Conservation (phyloP, 2,329 filamentous ascomycete genomes). For the Pseudophaeomoniella oleicola region DNA sequence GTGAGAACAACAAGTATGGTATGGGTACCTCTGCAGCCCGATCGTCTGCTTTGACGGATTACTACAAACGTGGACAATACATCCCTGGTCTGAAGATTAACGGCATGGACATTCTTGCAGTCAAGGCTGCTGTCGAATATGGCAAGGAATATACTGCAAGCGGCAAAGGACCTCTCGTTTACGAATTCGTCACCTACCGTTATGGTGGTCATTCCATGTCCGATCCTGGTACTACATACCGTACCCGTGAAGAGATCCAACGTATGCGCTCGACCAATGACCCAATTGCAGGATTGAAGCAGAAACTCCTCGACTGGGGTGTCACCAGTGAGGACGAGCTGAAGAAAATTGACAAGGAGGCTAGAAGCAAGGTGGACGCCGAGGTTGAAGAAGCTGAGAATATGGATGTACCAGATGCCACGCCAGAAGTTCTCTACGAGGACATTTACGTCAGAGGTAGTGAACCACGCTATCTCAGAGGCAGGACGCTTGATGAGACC, state of each 20-base stretch:
- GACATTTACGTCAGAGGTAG: constrained; percentile 86
- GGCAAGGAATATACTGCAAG: constrained; percentile 72
- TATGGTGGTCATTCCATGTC: constrained; percentile 99
- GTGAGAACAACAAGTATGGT: constrained; percentile 99
- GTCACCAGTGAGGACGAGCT: constrained; percentile 87
- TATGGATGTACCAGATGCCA: constrained; percentile 69
- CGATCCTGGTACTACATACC: constrained; percentile 97
- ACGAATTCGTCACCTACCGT: constrained; percentile 98
- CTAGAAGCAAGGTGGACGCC: constrained; percentile 67
- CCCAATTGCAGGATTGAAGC: constrained; percentile 93
- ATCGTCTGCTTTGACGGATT: constrained; percentile 90
- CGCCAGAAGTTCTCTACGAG: constrained; percentile 75
- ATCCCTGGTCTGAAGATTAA: constrained; percentile 99
- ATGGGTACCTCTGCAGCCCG: constrained; percentile 96
- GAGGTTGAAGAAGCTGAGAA: constrained; percentile 85
- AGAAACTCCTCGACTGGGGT: constrained; percentile 93
- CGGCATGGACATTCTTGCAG: constrained; percentile 96
- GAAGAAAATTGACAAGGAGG: constrained; percentile 91
- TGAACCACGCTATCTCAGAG: constrained; percentile 78
- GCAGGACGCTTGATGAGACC: constrained; percentile 81
- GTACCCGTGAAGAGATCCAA: constrained; percentile 97
- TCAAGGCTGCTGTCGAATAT: constrained; percentile 91
- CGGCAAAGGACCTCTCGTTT: constrained; percentile 84
- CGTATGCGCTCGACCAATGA: constrained; percentile 99
- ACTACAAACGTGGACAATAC: constrained; percentile 99